Evolutionary conservation across 1,284 basidiomycete species (phyloP).

Genomic region (Volvariella volvacea): DNA sequence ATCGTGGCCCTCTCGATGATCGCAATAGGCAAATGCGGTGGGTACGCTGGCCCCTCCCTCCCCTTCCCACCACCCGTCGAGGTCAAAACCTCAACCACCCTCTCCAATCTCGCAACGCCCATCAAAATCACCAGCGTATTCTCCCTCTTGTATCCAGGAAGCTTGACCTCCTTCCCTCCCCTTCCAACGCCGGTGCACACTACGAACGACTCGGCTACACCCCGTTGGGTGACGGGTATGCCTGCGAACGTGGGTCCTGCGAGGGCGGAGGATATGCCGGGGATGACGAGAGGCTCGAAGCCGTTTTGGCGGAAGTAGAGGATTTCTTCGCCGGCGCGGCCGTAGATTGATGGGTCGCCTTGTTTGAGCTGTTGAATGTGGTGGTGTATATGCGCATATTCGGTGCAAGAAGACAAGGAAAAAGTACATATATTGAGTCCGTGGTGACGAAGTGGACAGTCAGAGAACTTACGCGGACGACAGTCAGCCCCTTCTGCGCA

Average conservation of each 20-base stretch:
- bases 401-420: no score
- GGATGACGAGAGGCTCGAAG: slow-evolving; percentile 79
- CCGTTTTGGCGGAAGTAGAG: slow-evolving; percentile 85
- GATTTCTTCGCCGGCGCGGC: slow-evolving; percentile 91
- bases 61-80: slow-evolving; percentile 16
- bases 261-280: slow-evolving; percentile 85
- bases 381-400: no score
- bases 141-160: slow-evolving; percentile 83
- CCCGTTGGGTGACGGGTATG: slow-evolving; percentile 93
- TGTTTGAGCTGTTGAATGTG: slow-evolving; percentile 95
- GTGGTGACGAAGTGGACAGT: not conserved
- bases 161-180: slow-evolving; percentile 74
- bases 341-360: slow-evolving; percentile 94
- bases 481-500: slow-evolving; percentile 73
- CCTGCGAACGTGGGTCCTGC: slow-evolving; percentile 86
- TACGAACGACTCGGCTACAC: slow-evolving; percentile 83
- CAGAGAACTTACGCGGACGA: slow-evolving; percentile 67
- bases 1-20: slow-evolving; percentile 91
- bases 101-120: slow-evolving; percentile 84
- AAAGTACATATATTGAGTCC: not conserved
- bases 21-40: slow-evolving; percentile 77
- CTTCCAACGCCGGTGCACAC: slow-evolving; percentile 94
- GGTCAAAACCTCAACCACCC: slow-evolving; percentile 64
- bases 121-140: slow-evolving; percentile 85
- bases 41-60: slow-evolving; percentile 62